phyloP scores from a whole-genome alignment of 192 early-diverging fungal species.

The Martensiomyces pterosporus region DNA sequence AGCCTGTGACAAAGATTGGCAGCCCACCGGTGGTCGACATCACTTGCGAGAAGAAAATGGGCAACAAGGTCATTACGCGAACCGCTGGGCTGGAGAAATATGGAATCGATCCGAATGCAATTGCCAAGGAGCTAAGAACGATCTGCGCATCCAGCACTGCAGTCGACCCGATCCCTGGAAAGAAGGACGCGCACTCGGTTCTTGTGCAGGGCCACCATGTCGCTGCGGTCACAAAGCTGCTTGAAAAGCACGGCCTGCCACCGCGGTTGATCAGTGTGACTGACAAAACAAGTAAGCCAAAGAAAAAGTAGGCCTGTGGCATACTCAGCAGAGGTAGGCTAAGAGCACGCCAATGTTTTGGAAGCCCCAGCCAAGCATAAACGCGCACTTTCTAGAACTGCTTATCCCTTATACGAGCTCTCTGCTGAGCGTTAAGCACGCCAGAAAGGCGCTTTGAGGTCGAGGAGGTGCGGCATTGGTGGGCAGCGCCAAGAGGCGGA shows the following conservation, averaged over 20 bases:
- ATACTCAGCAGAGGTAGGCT: background rate
- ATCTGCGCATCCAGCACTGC: slow-evolving; percentile 44
- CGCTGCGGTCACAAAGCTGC: slow-evolving; percentile 16
- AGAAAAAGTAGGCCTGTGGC: slow-evolving; percentile 16
- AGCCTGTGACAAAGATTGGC: slow-evolving; percentile 20
- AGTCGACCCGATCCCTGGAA: slow-evolving; percentile 32
- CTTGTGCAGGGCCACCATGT: slow-evolving; percentile 49
- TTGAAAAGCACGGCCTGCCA: slow-evolving; percentile 33
- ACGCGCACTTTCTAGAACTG: no score
- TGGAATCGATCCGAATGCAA: slow-evolving; percentile 20
- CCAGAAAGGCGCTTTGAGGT: no score
- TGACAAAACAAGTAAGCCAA: slow-evolving; percentile 44
- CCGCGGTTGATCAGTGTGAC: slow-evolving; percentile 18
- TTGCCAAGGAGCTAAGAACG: slow-evolving; percentile 41
- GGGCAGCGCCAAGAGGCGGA: no score
- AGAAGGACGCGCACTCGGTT: slow-evolving; percentile 26
- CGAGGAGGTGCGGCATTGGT: no score
- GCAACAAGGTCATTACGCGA: slow-evolving; percentile 46
- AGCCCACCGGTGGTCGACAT: slow-evolving; percentile 26
- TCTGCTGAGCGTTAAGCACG: no score
- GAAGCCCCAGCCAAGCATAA: background rate
- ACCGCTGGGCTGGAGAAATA: slow-evolving; percentile 39
- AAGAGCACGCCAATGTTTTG: background rate
- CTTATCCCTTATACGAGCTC: no score
- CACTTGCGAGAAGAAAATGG: slow-evolving; percentile 45